A percentile compares a stretch with the other conserved stretches of the same genome.
Evolutionary conservation across 768 basidiomycete species (phyloP).

Genomic region (Gloeostereum incarnatum): DNA sequence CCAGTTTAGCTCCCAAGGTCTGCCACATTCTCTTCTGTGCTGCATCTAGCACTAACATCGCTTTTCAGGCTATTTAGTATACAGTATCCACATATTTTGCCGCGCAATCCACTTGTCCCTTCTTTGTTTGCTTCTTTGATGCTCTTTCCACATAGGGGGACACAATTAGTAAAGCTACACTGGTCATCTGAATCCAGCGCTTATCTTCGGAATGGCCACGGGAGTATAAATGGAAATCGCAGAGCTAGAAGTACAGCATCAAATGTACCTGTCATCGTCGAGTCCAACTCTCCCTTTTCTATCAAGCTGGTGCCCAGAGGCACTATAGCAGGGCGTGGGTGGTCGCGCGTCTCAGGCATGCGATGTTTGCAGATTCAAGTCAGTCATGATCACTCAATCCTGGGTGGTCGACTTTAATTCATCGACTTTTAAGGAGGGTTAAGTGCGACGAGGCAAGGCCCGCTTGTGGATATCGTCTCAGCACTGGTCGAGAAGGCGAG

Average conservation of each 20-base stretch:
- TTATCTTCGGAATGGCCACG: too few relatives aligned
- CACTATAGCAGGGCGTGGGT: slow-evolving; percentile 21
- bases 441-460: slow-evolving; percentile 39
- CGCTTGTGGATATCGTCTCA: slow-evolving; percentile 27
- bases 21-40: background rate
- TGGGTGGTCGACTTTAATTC: slow-evolving; percentile 1
- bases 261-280: too few relatives aligned
- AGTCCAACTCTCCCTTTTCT: background rate
- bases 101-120: too few relatives aligned
- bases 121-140: too few relatives aligned
- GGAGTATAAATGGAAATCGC: too few relatives aligned
- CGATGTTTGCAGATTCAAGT: slow-evolving; percentile 31
- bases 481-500: slow-evolving; percentile 27
- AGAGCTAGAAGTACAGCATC: too few relatives aligned
- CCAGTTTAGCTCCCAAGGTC: slow-evolving; percentile 87
- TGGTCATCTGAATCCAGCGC: too few relatives aligned
- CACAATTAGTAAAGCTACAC: too few relatives aligned
- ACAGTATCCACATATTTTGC: too few relatives aligned
- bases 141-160: too few relatives aligned
- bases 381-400: slow-evolving; percentile 9
- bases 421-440: slow-evolving; percentile 23
- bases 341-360: slow-evolving; percentile 28
- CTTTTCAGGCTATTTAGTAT: slow-evolving; percentile 4
- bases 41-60: background rate
- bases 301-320: background rate